Base-by-base conservation (phyloP, 1,139 yeast species). In the Pichia sp. region DNA sequence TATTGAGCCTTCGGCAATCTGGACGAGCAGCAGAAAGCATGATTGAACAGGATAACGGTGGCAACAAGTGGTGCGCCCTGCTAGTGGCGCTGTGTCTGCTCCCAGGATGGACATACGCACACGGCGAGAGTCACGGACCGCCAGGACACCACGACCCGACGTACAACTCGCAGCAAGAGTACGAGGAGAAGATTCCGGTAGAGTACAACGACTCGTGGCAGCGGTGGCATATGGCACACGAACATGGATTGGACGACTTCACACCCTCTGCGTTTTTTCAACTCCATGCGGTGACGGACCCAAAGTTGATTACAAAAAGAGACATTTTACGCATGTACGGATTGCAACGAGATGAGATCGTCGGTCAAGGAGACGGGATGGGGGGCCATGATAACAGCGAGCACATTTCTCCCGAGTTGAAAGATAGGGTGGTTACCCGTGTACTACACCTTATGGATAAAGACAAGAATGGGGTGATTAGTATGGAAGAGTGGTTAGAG, bases 281-380 rank as follows among this genome's bases (percentile, higher is more conserved):
- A 46, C 66, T 90, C 41, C 99, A 93, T 70, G 60, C 59, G 13
- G 97, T 90, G 70, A 71, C 84, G 15, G 74, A 78, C 57, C 76
- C 75, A 47, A 82, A 84, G 0, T 70, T 69, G 40, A 74, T 87
- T 73, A 84, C 82, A 61, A 70, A 74, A 6, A 69, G 72, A 16
- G 98, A 93, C 67, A 87, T 93, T 47, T 70, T 92, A 57, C 80
- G 86, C 61, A 74, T 90, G 59, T 93, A 92, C 68, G 99, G 99
- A 1, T 70, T 92, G 54, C 74, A 78, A 50, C 78, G 93, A 62
- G 85, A 82, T 16, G 80, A 78, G 56, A 81, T 86, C 26, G 87
- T 90, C 10, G 97, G 97, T 8, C 88, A 83, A 62, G 97, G 97
- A 49, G 86, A 89, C 53, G 97, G 97, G 6, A 81, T 87, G 85